phyloP scores from a whole-genome alignment of 768 basidiomycete genomes.

The Amanita pallidorosea region DNA sequence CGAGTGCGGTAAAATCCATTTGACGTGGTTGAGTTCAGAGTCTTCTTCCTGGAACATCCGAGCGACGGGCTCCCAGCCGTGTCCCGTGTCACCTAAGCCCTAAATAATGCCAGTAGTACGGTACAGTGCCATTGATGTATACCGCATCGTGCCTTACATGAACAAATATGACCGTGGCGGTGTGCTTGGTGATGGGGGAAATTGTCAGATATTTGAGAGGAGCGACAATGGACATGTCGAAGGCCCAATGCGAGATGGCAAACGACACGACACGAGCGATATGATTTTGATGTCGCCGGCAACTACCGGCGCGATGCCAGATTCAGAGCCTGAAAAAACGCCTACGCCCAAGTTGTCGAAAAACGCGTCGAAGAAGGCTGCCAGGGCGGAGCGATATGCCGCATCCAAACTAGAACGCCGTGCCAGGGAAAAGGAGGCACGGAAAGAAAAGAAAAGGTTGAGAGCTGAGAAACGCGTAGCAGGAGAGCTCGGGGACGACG shows the following conservation, averaged over 20 bases:
- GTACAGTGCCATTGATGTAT: conserved; percentile 1
- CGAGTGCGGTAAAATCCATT: conserved; percentile 87
- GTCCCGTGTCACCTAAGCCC: conserved; percentile 69
- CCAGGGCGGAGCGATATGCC: conserved; percentile 56
- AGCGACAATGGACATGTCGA: conserved; percentile 11
- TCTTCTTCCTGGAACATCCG: conserved; percentile 50
- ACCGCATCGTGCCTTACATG: conserved; percentile 47
- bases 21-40: conserved; percentile 55
- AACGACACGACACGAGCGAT: conserved; percentile 1
- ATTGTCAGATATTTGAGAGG: conserved; percentile 42
- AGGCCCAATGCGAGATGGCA: conserved; percentile 9
- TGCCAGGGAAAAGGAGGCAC: conserved; percentile 65
- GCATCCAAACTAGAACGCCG: conserved; percentile 65
- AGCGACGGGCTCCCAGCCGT: conserved; percentile 72
- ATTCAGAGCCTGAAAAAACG: conserved; percentile 1
- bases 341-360: conserved; percentile 43
- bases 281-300: conserved; percentile 19
- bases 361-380: conserved; percentile 66
- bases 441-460: conserved; percentile 61
- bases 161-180: conserved; percentile 81
- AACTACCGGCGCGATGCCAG: conserved; percentile 26
- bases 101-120: conserved; percentile 17
- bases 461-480: conserved; percentile 51
- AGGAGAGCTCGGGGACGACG: conserved; percentile 52
- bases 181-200: conserved; percentile 51